A percentile compares a stretch with the other conserved stretches of the same genome.
phyloP scores from a whole-genome alignment of 129 eudicot genomes.

The Tagetes erecta region DNA sequence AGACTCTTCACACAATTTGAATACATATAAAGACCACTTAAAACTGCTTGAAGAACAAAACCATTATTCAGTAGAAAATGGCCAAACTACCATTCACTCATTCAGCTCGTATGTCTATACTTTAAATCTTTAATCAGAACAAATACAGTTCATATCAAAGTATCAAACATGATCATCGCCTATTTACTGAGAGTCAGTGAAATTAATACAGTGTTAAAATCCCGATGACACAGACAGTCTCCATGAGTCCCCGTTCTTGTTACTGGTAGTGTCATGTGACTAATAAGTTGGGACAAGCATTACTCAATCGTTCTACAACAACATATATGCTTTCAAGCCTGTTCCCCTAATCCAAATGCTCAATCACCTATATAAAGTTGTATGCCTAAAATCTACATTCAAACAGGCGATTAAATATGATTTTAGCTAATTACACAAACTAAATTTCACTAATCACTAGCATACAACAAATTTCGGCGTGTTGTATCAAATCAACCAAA shows the following conservation, averaged over 20 bases:
- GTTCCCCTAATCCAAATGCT: constrained; percentile 1
- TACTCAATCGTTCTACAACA: background rate
- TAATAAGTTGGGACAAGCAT: background rate
- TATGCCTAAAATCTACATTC: background rate
- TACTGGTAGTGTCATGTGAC: background rate
- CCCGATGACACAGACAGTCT: background rate
- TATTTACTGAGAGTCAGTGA: background rate
- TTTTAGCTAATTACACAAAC: background rate
- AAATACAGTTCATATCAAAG: background rate
- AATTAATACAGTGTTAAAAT: background rate
- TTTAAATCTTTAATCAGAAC: background rate
- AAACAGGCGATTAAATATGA: background rate
- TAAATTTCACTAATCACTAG: constrained; percentile 3
- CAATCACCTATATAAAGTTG: background rate
- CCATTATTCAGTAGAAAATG: background rate
- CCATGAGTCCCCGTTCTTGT: background rate
- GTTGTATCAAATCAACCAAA: constrained; percentile 1
- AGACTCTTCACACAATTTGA: background rate
- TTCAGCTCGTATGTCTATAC: background rate
- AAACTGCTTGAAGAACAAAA: background rate
- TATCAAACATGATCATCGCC: background rate
- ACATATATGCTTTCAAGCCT: background rate
- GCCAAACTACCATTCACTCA: background rate
- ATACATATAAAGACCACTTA: background rate
- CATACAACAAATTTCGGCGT: background rate